Evolutionary conservation across 164 flowering plant species (phyloP).

Genomic region (Kalanchoe fedtschenkoi): DNA sequence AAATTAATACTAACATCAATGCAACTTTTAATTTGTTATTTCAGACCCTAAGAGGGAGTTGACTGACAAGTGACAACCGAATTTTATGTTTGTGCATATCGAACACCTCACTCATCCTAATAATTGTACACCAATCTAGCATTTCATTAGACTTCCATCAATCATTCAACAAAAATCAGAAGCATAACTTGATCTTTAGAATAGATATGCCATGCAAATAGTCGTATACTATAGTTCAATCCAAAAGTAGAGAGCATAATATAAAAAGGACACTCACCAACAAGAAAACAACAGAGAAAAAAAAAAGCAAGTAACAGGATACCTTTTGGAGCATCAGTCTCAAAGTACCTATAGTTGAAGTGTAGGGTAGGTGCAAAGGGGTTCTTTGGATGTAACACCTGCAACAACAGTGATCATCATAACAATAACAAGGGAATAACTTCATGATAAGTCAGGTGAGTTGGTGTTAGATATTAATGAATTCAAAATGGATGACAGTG

Average conservation of each 20-base stretch:
- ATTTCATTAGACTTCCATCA: too few relatives aligned
- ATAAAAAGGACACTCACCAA: not conserved
- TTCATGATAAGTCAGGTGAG: not conserved
- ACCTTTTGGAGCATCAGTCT: constrained; percentile 96
- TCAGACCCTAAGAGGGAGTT: not conserved
- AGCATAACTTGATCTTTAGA: not conserved
- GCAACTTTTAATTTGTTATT: not conserved
- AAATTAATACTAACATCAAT: too few relatives aligned
- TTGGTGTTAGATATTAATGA: not conserved
- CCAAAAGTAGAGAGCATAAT: not conserved
- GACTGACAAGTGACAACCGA: not conserved
- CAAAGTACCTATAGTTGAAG: constrained; percentile 94
- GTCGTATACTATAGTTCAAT: not conserved
- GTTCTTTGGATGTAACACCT: constrained; percentile 97
- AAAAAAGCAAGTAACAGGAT: not conserved
- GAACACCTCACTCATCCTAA: too few relatives aligned
- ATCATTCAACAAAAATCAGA: not conserved
- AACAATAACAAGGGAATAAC: not conserved
- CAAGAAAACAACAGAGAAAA: not conserved
- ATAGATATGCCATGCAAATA: not conserved
- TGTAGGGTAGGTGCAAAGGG: constrained; percentile 96
- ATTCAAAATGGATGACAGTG: too few relatives aligned
- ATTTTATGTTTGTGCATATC: not conserved
- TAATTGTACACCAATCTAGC: too few relatives aligned
- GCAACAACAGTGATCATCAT: constrained; percentile 9